Conservation (phyloP, 805 yeast species). For the Starmerella apis region DNA sequence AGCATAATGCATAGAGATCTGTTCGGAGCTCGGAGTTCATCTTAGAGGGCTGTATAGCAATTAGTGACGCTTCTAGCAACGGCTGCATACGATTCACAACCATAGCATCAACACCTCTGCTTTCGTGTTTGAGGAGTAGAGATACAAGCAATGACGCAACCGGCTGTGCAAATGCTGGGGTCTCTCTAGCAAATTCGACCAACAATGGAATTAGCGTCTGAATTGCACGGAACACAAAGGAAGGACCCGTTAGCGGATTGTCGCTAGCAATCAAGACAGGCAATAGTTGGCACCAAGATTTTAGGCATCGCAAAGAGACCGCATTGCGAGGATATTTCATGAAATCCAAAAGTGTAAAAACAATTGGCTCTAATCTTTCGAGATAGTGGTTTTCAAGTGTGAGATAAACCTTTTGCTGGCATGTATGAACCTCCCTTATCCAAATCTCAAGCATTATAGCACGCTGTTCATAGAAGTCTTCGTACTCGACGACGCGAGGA, state of each 20-base stretch:
- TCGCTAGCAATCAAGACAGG: slow-evolving; percentile 46
- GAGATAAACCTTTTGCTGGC: slow-evolving; percentile 39
- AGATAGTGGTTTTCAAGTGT: slow-evolving; percentile 46
- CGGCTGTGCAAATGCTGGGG: slow-evolving; percentile 60
- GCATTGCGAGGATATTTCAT: slow-evolving; percentile 40
- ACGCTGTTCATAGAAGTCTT: slow-evolving; percentile 49
- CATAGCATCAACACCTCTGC: slow-evolving; percentile 28
- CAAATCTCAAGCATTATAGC: slow-evolving; percentile 52
- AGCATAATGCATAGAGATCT: slow-evolving; percentile 65
- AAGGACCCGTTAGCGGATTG: slow-evolving; percentile 40
- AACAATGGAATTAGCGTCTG: slow-evolving; percentile 68
- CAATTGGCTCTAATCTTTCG: slow-evolving; percentile 35
- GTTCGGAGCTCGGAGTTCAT: slow-evolving; percentile 61
- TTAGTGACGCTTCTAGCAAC: slow-evolving; percentile 60
- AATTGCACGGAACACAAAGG: slow-evolving; percentile 64
- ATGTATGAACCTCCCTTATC: slow-evolving; percentile 61
- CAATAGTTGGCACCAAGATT: slow-evolving; percentile 74
- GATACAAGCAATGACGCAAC: slow-evolving; percentile 66
- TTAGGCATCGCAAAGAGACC: slow-evolving; percentile 49
- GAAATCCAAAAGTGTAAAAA: slow-evolving; percentile 30
- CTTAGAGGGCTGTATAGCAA: slow-evolving; percentile 61
- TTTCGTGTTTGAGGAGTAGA: slow-evolving; percentile 51
- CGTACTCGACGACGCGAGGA: not conserved
- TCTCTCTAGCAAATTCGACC: slow-evolving; percentile 58
- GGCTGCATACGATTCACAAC: slow-evolving; percentile 39